Evolutionary conservation across 441 rosid genomes (phyloP).

Genomic region (Pelargonium fulgidum): DNA sequence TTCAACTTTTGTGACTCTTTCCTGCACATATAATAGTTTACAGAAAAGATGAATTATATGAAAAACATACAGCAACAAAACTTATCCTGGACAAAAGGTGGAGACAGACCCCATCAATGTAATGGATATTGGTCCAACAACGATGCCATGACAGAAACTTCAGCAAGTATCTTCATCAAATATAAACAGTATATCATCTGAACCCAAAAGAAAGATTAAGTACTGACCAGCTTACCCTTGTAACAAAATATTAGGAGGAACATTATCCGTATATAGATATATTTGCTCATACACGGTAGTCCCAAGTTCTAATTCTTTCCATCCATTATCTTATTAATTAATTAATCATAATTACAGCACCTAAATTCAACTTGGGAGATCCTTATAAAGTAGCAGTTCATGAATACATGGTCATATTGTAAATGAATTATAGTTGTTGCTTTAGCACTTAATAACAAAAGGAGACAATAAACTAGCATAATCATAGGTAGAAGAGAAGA

Average conservation of each 20-base stretch:
- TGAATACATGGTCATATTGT: background rate
- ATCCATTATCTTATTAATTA: background rate
- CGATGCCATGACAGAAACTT: background rate
- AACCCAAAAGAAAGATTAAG: background rate
- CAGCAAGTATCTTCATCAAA: background rate
- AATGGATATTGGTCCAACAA: background rate
- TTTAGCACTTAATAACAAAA: slow-evolving; percentile 1
- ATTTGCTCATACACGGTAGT: background rate
- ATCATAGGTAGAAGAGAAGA: slow-evolving; percentile 1
- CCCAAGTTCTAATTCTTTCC: background rate
- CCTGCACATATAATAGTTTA: slow-evolving; percentile 35
- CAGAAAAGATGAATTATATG: slow-evolving; percentile 14
- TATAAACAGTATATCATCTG: background rate
- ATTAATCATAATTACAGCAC: background rate
- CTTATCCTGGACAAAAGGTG: background rate
- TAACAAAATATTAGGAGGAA: background rate
- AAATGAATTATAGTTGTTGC: slow-evolving; percentile 12
- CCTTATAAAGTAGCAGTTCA: slow-evolving; percentile 1
- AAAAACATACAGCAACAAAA: background rate
- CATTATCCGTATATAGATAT: background rate
- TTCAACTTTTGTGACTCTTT: slow-evolving; percentile 40
- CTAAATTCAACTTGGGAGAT: background rate
- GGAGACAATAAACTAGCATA: slow-evolving; percentile 7
- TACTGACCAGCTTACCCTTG: background rate
- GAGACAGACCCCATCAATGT: background rate